Evolutionary conservation across 2,329 filamentous ascomycete genomes (phyloP).

Genomic region (Colletotrichum brevisporum): DNA sequence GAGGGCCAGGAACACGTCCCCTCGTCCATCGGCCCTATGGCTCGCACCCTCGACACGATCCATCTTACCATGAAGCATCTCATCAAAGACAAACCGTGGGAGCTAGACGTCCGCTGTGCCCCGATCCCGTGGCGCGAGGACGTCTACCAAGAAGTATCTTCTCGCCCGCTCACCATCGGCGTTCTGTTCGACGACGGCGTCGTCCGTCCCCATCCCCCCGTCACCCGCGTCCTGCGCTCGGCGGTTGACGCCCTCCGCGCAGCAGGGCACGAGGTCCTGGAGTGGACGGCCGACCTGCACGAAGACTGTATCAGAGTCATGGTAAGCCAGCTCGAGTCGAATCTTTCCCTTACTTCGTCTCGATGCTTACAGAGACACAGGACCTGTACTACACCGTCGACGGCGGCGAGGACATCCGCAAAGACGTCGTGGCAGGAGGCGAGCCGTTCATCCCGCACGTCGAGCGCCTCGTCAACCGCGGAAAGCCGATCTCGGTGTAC

Average conservation of each 20-base stretch:
- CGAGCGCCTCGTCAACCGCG: conserved; percentile 67
- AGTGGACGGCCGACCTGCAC: conserved; percentile 67
- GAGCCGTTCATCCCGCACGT: conserved; percentile 74
- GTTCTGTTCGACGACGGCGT: conserved; percentile 67
- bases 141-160: conserved; percentile 56
- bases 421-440: conserved; percentile 66
- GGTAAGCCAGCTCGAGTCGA: conserved; percentile 47
- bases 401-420: conserved; percentile 73
- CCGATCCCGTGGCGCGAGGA: conserved; percentile 68
- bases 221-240: conserved; percentile 60
- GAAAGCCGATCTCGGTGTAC: conserved; percentile 70
- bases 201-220: conserved; percentile 67
- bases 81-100: conserved; percentile 64
- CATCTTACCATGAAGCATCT: conserved; percentile 63
- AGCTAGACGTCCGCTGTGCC: conserved; percentile 65
- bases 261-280: conserved; percentile 68
- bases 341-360: neutral
- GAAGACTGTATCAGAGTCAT: conserved; percentile 69
- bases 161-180: conserved; percentile 63
- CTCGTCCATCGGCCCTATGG: conserved; percentile 73
- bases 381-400: conserved; percentile 74
- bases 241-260: conserved; percentile 54
- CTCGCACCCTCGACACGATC: conserved; percentile 60
- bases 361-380: conserved; percentile 44
- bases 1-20: conserved; percentile 76